Base-by-base conservation (phyloP, 768 basidiomycete genomes). In the Tricholoma bakamatsutake region DNA sequence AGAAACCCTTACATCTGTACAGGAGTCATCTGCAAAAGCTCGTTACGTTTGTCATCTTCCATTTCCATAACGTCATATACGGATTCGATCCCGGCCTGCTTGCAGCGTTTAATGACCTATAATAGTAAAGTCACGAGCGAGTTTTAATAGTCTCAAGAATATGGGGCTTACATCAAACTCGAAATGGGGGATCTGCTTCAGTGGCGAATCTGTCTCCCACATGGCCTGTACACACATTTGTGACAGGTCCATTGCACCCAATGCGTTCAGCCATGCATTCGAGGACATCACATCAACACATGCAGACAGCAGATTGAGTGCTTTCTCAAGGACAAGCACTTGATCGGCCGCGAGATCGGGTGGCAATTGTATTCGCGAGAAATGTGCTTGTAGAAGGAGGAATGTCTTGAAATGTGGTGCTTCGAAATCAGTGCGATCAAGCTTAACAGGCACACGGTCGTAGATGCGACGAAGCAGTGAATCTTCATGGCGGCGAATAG, bases 61-160 rank as follows among this genome's bases (percentile, higher is more conserved):
- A 98, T 85, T 69, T 98, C 97, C 91, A 98, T 97, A 59, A 98
- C 80, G 67, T 98, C 97, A 67, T 98, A 97, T 0, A 99, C 94
- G 1, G 90, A 89, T 57, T 93, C 91, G 53, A 97, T 76, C 7
- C 81, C 81, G 6, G 85, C 88, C 0, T 78, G 82, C 66, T 89
- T 89, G 76, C 94, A 98, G 9, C 94, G 83, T 64, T 84, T 81
- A 66, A 98, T 75, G 42, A 89, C 84, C 87, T 91, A 37, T 13
- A 35, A 59, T 28, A 24, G 24, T 13, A 15, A 12, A 50, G 30
- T 17, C 47, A 18, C 18, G 59, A 27, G 27, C 28, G 7, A 24
- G n/a, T 28, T 11, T 3, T 2, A n/a, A 27, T 15, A 3, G 15
- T 24, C 35, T 45, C 24, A 12, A 45, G 15, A 34, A 50, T 53